Evolutionary conservation across 1,284 basidiomycete species (phyloP), one percentile per base, ranked within the genome.

Genomic region (Irpex rosettiformis): DNA sequence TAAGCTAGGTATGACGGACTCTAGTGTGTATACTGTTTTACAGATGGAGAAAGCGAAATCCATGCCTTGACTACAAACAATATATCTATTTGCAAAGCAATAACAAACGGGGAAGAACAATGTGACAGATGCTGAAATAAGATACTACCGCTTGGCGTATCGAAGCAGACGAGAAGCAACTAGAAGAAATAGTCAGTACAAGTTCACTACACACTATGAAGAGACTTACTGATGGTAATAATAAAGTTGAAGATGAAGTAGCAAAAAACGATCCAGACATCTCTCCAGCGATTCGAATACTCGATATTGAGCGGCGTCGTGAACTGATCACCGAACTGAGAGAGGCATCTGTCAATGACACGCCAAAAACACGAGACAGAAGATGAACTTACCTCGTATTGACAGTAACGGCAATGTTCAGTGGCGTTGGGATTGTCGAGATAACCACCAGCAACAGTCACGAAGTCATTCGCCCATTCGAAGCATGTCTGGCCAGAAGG

Each of bases 401-500:
- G 82, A 67, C 91, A 94, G 69, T 93, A 93, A n/a, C 79, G 78
- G 71, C 93, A 94, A 4, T 66, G 67, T 1, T 69, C 56, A 0
- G 83, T 88, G 6, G 79, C 89, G 54, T 78, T 74, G 0, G 82
- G 81, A 71, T 96, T 90, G 63, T 89, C 79, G 42, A 97, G 72
- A 74, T 97, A 97, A 0, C 93, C 95, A 3, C 86, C 86, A 64
- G 82, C 80, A 2, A 73, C 74, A 2, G 67, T 64, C 5, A 88
- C 83, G 67, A 93, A 94, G 43, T 81, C 78, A 29, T 78, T 74
- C 0, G 88, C 92, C 84, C 88, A 96, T 3, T 81, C 63, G 3
- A 64, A 65, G 67, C 94, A 96, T 0, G 88, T 93, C 70, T 94
- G 84, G 4, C 87, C 88, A 0, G 77, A 63, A 0, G 93, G 93